These are phyloP conservation scores for Trichoderma virens DNA, from an alignment of 495 filamentous ascomycete species.

Conservation along the genomic window DNA sequence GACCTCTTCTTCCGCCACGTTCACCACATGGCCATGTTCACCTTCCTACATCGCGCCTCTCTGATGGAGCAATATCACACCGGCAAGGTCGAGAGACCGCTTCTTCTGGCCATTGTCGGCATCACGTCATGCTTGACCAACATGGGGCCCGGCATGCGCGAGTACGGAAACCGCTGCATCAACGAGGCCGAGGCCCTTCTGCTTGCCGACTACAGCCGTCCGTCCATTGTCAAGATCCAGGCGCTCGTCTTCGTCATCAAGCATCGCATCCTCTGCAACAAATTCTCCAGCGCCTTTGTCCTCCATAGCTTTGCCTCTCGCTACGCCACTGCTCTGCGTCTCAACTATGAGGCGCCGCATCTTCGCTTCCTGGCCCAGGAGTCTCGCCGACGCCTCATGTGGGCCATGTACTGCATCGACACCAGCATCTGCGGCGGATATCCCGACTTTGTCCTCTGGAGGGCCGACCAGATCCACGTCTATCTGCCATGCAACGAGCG, in stretches of 20 bases:
- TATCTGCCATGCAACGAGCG: slow-evolving; percentile 45
- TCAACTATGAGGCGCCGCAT: slow-evolving; percentile 40
- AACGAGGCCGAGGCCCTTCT: slow-evolving; percentile 38
- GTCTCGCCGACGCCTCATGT: slow-evolving; percentile 44
- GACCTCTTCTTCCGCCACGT: slow-evolving; percentile 42
- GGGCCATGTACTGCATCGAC: slow-evolving; percentile 44
- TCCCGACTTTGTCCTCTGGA: slow-evolving; percentile 38
- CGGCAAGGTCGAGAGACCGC: slow-evolving; percentile 37
- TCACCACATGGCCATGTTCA: slow-evolving; percentile 43
- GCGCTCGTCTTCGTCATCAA: slow-evolving; percentile 41
- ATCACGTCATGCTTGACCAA: slow-evolving; percentile 39
- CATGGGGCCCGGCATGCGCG: slow-evolving; percentile 32
- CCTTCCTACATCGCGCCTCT: slow-evolving; percentile 43
- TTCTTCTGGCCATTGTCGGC: slow-evolving; percentile 41
- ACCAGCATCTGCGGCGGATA: slow-evolving; percentile 37
- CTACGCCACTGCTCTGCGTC: slow-evolving; percentile 38
- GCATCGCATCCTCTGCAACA: slow-evolving; percentile 38
- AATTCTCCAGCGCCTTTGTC: slow-evolving; percentile 41
- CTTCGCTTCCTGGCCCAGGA: slow-evolving; percentile 43
- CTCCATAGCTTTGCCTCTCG: slow-evolving; percentile 37
- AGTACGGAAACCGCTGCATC: slow-evolving; percentile 38
- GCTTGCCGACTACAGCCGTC: slow-evolving; percentile 36
- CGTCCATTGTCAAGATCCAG: slow-evolving; percentile 39
- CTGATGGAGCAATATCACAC: slow-evolving; percentile 44
- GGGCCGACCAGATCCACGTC: slow-evolving; percentile 34